Evolutionary conservation across 1,284 basidiomycete species (phyloP).

Genomic region (Boletus nobilissimus): DNA sequence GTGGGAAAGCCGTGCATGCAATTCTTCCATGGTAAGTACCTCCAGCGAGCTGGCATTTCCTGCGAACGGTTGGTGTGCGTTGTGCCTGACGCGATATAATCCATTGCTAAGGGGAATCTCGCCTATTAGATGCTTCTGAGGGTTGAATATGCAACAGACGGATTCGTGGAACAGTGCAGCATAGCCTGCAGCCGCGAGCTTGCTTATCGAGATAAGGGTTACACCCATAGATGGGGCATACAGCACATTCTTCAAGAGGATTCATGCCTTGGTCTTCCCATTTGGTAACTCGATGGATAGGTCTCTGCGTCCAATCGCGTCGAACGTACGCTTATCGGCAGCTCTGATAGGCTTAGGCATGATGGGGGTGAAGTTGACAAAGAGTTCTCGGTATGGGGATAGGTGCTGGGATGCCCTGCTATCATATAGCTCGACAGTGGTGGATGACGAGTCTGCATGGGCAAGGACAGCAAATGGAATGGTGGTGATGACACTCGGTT

Average conservation of each 20-base stretch:
- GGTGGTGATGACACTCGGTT: no score
- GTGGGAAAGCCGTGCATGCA: neutral
- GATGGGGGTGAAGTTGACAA: neutral
- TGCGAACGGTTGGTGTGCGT: neutral
- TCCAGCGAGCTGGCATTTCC: no score
- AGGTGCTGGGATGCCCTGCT: neutral
- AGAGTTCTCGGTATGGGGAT: neutral
- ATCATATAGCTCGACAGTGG: neutral
- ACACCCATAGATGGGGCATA: neutral
- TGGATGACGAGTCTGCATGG: neutral
- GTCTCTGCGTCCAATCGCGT: neutral
- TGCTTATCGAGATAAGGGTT: neutral
- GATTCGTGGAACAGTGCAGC: neutral
- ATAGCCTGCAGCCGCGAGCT: neutral
- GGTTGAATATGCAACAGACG: neutral
- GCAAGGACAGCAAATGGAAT: no score
- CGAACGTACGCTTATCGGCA: neutral
- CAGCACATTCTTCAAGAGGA: neutral
- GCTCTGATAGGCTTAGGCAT: neutral
- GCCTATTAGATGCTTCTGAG: neutral
- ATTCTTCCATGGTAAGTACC: neutral
- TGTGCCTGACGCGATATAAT: neutral
- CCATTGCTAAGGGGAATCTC: neutral
- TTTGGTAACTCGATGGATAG: neutral
- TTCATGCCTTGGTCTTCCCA: neutral